Conservation (phyloP, 352 stramenopile species). For the Phytophthora pseudosyringae region DNA sequence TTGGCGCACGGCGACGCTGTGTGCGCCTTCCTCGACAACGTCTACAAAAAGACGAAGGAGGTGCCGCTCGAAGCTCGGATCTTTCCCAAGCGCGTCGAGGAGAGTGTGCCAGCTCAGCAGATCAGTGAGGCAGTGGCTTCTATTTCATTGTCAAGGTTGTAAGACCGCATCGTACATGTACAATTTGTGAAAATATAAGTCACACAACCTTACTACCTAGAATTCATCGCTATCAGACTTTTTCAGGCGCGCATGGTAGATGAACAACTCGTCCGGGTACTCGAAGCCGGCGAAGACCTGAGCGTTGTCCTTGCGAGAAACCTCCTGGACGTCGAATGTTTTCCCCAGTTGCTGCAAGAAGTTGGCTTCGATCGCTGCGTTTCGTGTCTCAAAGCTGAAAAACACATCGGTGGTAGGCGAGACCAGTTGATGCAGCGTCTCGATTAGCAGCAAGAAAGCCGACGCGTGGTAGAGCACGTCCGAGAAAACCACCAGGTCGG, state of each 20-base stretch:
- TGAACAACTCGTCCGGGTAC: constrained; percentile 52
- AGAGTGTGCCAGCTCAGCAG: neutral
- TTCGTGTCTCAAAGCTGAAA: constrained; percentile 57
- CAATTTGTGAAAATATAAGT: constrained; percentile 26
- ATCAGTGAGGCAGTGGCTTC: constrained; percentile 1
- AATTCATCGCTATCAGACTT: constrained; percentile 7
- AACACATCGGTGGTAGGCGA: constrained; percentile 38
- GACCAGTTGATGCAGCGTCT: constrained; percentile 41
- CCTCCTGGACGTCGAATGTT: constrained; percentile 36
- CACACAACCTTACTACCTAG: constrained; percentile 13
- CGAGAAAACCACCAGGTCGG: constrained; percentile 55
- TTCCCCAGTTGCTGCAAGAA: constrained; percentile 43
- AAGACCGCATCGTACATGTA: constrained; percentile 14
- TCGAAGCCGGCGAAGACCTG: constrained; percentile 41
- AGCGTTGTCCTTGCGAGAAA: constrained; percentile 24
- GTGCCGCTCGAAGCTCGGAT: constrained; percentile 37
- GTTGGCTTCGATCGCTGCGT: constrained; percentile 41
- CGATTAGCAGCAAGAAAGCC: constrained; percentile 43
- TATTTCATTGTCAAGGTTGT: constrained; percentile 30
- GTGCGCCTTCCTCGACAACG: constrained; percentile 60
- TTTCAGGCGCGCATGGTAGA: constrained; percentile 45
- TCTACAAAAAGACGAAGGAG: constrained; percentile 52
- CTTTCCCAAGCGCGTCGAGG: constrained; percentile 14
- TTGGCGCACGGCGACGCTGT: constrained; percentile 63
- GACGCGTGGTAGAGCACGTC: constrained; percentile 59